phyloP scores from a whole-genome alignment of 2,329 filamentous ascomycete genomes.

The Fusarium devonianum region DNA sequence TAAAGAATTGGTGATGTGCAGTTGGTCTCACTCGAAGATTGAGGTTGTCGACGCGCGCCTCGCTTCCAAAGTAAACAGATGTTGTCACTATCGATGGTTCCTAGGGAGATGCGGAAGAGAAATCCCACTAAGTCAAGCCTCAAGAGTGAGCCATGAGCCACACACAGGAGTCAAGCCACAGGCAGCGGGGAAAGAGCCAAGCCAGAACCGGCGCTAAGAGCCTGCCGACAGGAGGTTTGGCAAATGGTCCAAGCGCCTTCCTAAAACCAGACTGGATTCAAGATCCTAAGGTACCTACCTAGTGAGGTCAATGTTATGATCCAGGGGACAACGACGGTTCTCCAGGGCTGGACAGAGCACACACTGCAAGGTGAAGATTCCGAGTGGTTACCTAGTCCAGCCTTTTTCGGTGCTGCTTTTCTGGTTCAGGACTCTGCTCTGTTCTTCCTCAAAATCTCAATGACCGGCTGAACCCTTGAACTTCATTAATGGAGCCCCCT shows the following conservation, averaged over 20 bases:
- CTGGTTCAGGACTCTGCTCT: constrained; percentile 7
- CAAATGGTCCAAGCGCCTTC: constrained; percentile 16
- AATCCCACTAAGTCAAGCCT: constrained; percentile 9
- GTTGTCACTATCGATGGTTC: constrained; percentile 25
- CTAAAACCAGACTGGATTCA: constrained; percentile 23
- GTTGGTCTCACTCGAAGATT: constrained; percentile 24
- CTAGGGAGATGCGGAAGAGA: constrained; percentile 26
- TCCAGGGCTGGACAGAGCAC: too few species aligned
- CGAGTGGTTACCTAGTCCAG: too few species aligned
- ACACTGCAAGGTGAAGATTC: too few species aligned
- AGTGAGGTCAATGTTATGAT: constrained; percentile 17
- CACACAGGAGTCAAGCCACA: constrained; percentile 24
- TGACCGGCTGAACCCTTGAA: constrained; percentile 5
- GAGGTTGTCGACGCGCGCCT: constrained; percentile 28
- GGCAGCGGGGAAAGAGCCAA: constrained; percentile 22
- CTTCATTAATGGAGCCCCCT: constrained; percentile 3
- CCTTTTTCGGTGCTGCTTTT: constrained; percentile 9
- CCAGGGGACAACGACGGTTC: too few species aligned
- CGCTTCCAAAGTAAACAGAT: constrained; percentile 39
- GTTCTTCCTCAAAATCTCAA: constrained; percentile 11
- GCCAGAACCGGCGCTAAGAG: constrained; percentile 31
- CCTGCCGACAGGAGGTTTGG: constrained; percentile 19
- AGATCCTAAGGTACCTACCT: too few species aligned
- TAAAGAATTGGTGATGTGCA: constrained; percentile 11
- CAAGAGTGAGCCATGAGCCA: constrained; percentile 8